These are phyloP conservation scores for Limonium bicolor DNA, from an alignment of 148 eudicot species.

Conservation along the genomic window DNA sequence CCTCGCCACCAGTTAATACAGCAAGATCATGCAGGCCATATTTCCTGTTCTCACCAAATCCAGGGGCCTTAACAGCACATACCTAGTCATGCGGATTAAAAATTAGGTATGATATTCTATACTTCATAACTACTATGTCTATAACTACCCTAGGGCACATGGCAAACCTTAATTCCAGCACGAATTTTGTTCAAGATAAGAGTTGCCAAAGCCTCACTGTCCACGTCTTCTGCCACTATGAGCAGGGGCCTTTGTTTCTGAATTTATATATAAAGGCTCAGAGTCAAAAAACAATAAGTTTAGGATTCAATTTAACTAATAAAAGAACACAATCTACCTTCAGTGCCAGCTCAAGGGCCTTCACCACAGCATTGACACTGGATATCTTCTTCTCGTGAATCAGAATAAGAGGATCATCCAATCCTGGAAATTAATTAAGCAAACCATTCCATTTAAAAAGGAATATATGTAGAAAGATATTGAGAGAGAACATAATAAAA, in stretches of 20 bases:
- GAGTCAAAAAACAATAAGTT: background rate
- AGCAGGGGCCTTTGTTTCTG: constrained; percentile 64
- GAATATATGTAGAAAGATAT: background rate
- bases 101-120: background rate
- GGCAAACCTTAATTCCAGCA: constrained; percentile 82
- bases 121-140: too few relatives aligned
- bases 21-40: constrained; percentile 79
- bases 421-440: constrained; percentile 19
- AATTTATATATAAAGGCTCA: constrained; percentile 3
- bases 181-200: constrained; percentile 85
- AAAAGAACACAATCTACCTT: background rate
- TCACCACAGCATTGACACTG: constrained; percentile 38
- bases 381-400: constrained; percentile 53
- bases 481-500: background rate
- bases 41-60: constrained; percentile 90
- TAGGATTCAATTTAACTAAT: background rate
- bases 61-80: constrained; percentile 95
- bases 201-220: constrained; percentile 63
- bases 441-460: background rate
- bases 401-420: constrained; percentile 44
- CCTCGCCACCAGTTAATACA: constrained; percentile 72
- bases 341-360: constrained; percentile 16
- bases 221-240: constrained; percentile 60
- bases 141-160: too few relatives aligned
- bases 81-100: constrained; percentile 21